phyloP scores from a whole-genome alignment of 169 alveolate genomes.

The Theileria parva region DNA sequence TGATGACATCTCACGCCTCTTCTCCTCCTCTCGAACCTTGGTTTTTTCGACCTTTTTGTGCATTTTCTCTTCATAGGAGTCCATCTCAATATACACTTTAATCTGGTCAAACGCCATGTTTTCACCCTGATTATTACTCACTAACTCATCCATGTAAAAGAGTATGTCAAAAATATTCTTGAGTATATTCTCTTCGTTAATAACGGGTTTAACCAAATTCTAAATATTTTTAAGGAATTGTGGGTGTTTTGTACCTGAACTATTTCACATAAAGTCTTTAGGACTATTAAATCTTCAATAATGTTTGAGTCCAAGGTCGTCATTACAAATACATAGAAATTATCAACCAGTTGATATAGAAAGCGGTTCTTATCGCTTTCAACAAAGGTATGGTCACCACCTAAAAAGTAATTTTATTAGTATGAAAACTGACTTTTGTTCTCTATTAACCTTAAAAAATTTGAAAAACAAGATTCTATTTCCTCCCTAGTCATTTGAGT shows the following conservation, averaged over 20 bases:
- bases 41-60: conserved; percentile 70
- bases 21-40: conserved; percentile 87
- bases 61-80: conserved; percentile 77
- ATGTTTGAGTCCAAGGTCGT: conserved; percentile 77
- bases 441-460: conserved; percentile 44
- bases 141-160: conserved; percentile 77
- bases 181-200: conserved; percentile 70
- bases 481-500: conserved; percentile 45
- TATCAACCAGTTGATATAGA: conserved; percentile 77
- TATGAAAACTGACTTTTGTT: conserved; percentile 38
- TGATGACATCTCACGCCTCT: conserved; percentile 84
- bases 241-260: conserved; percentile 60
- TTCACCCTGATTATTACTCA: conserved; percentile 72
- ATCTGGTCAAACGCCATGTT: conserved; percentile 72
- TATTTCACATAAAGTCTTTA: conserved; percentile 73
- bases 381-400: conserved; percentile 74
- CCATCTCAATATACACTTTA: conserved; percentile 76
- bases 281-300: conserved; percentile 73
- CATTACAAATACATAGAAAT: conserved; percentile 75
- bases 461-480: conserved; percentile 49
- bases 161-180: conserved; percentile 72
- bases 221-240: background rate
- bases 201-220: conserved; percentile 58
- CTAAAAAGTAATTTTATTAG: background rate
- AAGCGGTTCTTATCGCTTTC: conserved; percentile 76